Evolutionary conservation across 2,329 filamentous ascomycete species (phyloP), one percentile per base, ranked within the genome.

Genomic region (Plectosphaerella sp.): DNA sequence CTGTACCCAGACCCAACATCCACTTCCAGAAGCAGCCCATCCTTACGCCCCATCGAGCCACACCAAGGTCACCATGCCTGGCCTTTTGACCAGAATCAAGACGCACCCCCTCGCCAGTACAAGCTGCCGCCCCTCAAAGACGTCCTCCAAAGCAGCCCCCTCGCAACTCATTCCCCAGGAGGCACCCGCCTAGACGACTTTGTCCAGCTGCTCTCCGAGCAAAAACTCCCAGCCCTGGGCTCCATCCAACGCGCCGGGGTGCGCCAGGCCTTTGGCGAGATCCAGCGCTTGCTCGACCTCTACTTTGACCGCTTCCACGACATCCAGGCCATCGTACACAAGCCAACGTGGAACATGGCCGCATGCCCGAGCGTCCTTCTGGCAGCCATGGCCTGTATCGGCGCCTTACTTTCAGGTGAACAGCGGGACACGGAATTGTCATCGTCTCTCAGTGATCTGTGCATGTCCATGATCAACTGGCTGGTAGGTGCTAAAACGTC

Each of bases 301-400:
- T 67, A 63, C 47, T 60, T 67, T 5, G 37, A 55, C 3, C 45
- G 47, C 9, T 67, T 66, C 47, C 64, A 67, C 39, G 54, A 58
- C 3, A 61, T 66, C 39, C 59, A 64, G 36, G 61, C 65, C 1
- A 60, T 66, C 12, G 54, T 67, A 14, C 64, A 67, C 46, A 36
- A 55, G n/a, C 59, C 64, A 4, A 64, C 64, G 1, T 67, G 61
- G 59, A 57, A 54, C n/a, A 52, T 62, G 36, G 45, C 41, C 1
- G 50, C 55, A 4, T 60, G 54, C 12, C 61, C 65, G 1, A 59
- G 59, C 9, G 58, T 59, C 3, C 50, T 67, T 4, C 49, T 67
- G 2, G 57, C 62, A 18, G 57, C 64, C 25, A 65, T 67, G 62
- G 60, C 62, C 1, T 66, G 62, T 15, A 54, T 68, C n/a, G 63